phyloP scores from a whole-genome alignment of 2,329 filamentous ascomycete genomes.

The Aspergillus hiratsukae region DNA sequence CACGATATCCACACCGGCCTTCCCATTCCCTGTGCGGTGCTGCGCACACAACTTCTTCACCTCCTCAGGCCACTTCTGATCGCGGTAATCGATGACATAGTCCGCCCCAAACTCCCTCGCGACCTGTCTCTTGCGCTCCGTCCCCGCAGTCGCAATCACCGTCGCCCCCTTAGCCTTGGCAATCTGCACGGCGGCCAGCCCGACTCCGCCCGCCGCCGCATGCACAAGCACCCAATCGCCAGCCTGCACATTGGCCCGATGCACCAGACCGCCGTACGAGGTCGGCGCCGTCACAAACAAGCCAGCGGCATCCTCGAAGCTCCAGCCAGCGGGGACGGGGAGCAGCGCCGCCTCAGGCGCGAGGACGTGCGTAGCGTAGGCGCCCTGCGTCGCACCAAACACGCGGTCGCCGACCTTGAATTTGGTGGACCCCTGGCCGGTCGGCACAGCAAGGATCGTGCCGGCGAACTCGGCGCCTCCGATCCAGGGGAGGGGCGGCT shows the following conservation, averaged over 20 bases:
- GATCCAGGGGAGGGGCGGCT: conserved; percentile 83
- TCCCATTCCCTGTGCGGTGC: conserved; percentile 59
- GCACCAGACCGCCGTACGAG: conserved; percentile 76
- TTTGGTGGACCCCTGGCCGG: conserved; percentile 41
- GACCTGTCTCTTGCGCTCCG: conserved; percentile 71
- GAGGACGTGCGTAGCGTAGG: conserved; percentile 72
- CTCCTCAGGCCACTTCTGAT: conserved; percentile 61
- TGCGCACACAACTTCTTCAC: conserved; percentile 63
- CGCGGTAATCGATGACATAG: conserved; percentile 72
- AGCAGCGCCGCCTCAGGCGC: conserved; percentile 64
- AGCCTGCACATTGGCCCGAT: conserved; percentile 68
- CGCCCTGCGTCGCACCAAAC: conserved; percentile 82
- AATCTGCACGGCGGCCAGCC: conserved; percentile 85
- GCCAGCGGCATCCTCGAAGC: conserved; percentile 77
- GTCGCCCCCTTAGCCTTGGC: conserved; percentile 88
- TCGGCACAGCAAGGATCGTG: conserved; percentile 64
- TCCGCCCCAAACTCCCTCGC: conserved; percentile 80
- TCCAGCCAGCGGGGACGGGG: conserved; percentile 76
- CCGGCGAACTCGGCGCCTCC: conserved; percentile 85
- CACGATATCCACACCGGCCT: conserved; percentile 77
- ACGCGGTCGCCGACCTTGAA: conserved; percentile 77
- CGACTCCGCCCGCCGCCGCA: conserved; percentile 87
- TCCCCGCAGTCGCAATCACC: conserved; percentile 89
- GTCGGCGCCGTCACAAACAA: conserved; percentile 91
- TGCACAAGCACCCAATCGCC: conserved; percentile 89